These are phyloP conservation scores for Candida krabiensis DNA, from an alignment of 805 yeast species.

Conservation along the genomic window DNA sequence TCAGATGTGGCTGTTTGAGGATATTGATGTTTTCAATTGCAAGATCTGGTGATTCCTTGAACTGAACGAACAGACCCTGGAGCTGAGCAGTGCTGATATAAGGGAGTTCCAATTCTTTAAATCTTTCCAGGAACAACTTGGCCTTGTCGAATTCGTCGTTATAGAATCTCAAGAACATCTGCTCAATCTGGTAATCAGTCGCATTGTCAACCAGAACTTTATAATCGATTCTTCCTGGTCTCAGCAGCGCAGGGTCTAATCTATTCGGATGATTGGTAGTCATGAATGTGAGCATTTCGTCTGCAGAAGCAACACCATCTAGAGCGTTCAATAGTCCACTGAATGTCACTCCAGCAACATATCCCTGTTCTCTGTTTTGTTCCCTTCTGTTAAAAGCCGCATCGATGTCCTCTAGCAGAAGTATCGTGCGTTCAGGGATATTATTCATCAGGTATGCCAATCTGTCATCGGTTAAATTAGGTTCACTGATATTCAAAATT, in stretches of 20 bases:
- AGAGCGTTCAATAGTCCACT: constrained; percentile 91
- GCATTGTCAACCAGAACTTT: constrained; percentile 86
- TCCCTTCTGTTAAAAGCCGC: constrained; percentile 89
- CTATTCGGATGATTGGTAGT: constrained; percentile 97
- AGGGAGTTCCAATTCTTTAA: constrained; percentile 46
- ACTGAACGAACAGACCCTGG: constrained; percentile 93
- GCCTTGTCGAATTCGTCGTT: constrained; percentile 56
- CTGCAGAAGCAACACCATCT: constrained; percentile 97
- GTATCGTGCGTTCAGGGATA: constrained; percentile 83
- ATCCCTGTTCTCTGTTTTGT: constrained; percentile 77
- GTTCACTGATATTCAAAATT: constrained; percentile 85
- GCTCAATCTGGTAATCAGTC: constrained; percentile 70
- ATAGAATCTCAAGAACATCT: constrained; percentile 89
- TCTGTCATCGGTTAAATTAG: constrained; percentile 90
- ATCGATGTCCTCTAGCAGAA: constrained; percentile 89
- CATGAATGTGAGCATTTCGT: constrained; percentile 95
- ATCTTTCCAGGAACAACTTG: constrained; percentile 49
- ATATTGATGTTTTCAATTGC: constrained; percentile 68
- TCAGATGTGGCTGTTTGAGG: constrained; percentile 37
- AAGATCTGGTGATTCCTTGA: constrained; percentile 75
- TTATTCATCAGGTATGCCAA: constrained; percentile 95
- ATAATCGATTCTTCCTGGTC: constrained; percentile 94
- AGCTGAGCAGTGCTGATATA: constrained; percentile 86
- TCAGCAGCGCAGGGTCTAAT: constrained; percentile 85
- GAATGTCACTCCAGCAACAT: constrained; percentile 86